Conservation (phyloP, 805 yeast species). For the Babjeviella inositovora region DNA sequence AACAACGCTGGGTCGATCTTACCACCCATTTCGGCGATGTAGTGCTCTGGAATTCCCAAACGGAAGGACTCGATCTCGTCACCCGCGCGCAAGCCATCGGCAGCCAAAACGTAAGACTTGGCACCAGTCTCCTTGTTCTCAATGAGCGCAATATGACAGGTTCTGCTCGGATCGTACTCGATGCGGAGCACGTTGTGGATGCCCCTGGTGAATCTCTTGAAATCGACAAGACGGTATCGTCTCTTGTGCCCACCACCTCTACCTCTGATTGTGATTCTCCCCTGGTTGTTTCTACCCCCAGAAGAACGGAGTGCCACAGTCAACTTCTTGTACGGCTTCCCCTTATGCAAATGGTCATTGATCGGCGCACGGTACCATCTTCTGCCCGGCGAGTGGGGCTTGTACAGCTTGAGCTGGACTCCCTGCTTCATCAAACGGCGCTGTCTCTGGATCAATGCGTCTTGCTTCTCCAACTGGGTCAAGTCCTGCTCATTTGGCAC, state of each 20-base stretch:
- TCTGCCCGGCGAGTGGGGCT: slow-evolving; percentile 75
- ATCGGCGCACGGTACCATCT: slow-evolving; percentile 83
- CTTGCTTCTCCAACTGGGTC: slow-evolving; percentile 71
- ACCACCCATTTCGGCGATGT: slow-evolving; percentile 78
- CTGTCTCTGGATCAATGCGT: slow-evolving; percentile 54
- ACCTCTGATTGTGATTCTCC: slow-evolving; percentile 82
- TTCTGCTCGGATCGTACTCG: slow-evolving; percentile 91
- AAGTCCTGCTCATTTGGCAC: slow-evolving; percentile 26
- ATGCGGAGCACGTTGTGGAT: slow-evolving; percentile 70
- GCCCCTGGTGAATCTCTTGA: slow-evolving; percentile 50
- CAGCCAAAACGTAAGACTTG: slow-evolving; percentile 72
- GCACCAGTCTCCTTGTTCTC: slow-evolving; percentile 45
- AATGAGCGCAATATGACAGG: slow-evolving; percentile 82
- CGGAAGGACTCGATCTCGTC: slow-evolving; percentile 84
- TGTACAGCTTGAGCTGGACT: slow-evolving; percentile 57
- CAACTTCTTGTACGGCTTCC: slow-evolving; percentile 62
- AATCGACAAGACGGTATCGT: slow-evolving; percentile 73
- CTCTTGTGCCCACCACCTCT: slow-evolving; percentile 95
- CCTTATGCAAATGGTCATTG: slow-evolving; percentile 76
- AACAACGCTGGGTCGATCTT: slow-evolving; percentile 82
- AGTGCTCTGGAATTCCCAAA: slow-evolving; percentile 65
- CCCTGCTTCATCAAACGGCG: slow-evolving; percentile 54
- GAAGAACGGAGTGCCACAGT: slow-evolving; percentile 58
- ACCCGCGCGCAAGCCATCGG: slow-evolving; percentile 87
- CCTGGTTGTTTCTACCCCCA: slow-evolving; percentile 84